These are phyloP conservation scores for Hypoxylon fragiforme DNA, from an alignment of 495 filamentous ascomycete species.

Conservation along the genomic window DNA sequence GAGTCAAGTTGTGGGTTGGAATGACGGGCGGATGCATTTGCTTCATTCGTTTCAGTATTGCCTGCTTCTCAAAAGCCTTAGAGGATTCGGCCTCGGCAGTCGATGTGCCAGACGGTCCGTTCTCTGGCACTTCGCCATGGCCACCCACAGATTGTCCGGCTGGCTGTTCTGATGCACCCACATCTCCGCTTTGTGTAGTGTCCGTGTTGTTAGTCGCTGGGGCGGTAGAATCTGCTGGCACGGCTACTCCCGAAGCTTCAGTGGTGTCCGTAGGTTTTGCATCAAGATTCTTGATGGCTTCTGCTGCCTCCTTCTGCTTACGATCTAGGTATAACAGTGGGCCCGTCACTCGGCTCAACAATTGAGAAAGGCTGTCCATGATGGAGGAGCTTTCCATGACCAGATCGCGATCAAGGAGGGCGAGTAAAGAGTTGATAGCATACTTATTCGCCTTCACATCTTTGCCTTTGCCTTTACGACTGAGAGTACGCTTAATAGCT, in stretches of 20 bases:
- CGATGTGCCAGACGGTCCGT: slow-evolving; percentile 14
- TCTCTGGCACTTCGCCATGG: slow-evolving; percentile 33
- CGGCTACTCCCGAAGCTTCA: slow-evolving; percentile 31
- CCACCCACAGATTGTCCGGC: slow-evolving; percentile 13
- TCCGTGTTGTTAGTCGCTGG: slow-evolving; percentile 18
- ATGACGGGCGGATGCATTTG: slow-evolving; percentile 81
- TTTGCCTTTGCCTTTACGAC: slow-evolving; percentile 86
- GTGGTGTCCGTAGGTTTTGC: slow-evolving; percentile 41
- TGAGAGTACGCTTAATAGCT: slow-evolving; percentile 71
- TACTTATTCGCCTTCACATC: slow-evolving; percentile 79
- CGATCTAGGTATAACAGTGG: slow-evolving; percentile 81
- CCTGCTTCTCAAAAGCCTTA: slow-evolving; percentile 56
- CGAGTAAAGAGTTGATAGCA: slow-evolving; percentile 86
- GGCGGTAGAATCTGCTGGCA: slow-evolving; percentile 28
- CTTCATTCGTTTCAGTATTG: slow-evolving; percentile 67
- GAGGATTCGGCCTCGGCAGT: slow-evolving; percentile 44
- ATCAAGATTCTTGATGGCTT: slow-evolving; percentile 61
- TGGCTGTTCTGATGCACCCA: slow-evolving; percentile 5
- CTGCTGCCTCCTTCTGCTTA: slow-evolving; percentile 72
- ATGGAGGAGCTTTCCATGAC: slow-evolving; percentile 94
- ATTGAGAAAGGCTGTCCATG: slow-evolving; percentile 87
- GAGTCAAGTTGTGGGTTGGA: slow-evolving; percentile 83
- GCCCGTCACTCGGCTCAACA: slow-evolving; percentile 85
- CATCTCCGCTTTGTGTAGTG: slow-evolving; percentile 1
- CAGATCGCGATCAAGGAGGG: slow-evolving; percentile 83